Evolutionary conservation across 768 basidiomycete genomes (phyloP).

Genomic region (Guyanaporus albipodus): DNA sequence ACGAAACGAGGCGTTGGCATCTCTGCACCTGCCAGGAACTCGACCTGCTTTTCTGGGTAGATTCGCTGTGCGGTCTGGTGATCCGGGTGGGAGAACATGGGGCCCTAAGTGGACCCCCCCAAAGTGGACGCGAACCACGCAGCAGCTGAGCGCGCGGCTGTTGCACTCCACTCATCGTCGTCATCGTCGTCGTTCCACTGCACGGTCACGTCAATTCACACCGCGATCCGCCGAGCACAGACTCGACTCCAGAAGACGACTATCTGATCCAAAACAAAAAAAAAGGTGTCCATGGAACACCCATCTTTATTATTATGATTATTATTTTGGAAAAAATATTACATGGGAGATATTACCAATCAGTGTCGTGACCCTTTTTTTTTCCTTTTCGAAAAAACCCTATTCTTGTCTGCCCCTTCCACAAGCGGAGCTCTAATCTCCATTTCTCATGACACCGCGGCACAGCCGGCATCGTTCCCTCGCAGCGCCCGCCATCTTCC

Average conservation of each 20-base stretch:
- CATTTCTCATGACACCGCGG: constrained; percentile 24
- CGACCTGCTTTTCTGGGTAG: constrained; percentile 22
- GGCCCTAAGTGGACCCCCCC: too few species aligned
- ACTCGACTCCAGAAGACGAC: constrained; percentile 6
- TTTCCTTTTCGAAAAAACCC: neutral
- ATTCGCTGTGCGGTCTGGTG: constrained; percentile 28
- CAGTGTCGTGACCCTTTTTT: neutral
- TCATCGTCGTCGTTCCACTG: neutral
- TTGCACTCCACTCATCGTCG: too few species aligned
- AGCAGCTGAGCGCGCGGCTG: too few species aligned
- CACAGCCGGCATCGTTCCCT: constrained; percentile 24
- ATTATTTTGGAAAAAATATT: constrained; percentile 9
- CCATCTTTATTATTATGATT: constrained; percentile 14
- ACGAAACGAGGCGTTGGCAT: constrained; percentile 18
- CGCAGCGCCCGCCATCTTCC: constrained; percentile 9
- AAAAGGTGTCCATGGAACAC: constrained; percentile 8
- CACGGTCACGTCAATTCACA: constrained; percentile 7
- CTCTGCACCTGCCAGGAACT: constrained; percentile 28
- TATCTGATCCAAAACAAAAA: too few species aligned
- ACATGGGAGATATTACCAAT: constrained; percentile 19
- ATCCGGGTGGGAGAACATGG: constrained; percentile 32
- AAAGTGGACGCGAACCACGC: too few species aligned
- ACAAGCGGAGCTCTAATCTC: constrained; percentile 27
- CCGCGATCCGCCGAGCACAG: constrained; percentile 13
- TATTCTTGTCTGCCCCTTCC: constrained; percentile 14